Evolutionary conservation across 2,329 filamentous ascomycete species (phyloP).

Genomic region (Alternaria alternata): DNA sequence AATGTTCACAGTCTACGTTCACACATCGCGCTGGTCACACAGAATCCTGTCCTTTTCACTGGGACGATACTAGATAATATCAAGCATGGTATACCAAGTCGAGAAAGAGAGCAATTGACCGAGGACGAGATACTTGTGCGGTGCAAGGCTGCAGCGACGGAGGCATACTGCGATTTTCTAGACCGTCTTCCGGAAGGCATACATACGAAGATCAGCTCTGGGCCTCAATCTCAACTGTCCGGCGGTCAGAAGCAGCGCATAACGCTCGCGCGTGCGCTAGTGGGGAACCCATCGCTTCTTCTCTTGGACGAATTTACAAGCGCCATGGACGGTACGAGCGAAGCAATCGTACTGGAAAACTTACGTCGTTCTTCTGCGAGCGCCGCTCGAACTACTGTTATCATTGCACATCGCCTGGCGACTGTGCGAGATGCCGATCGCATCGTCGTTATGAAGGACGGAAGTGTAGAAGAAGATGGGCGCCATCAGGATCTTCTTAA

Average conservation of each 20-base stretch:
- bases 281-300: constrained; percentile 43
- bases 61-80: constrained; percentile 51
- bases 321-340: constrained; percentile 42
- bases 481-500: constrained; percentile 41
- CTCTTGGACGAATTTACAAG: constrained; percentile 50
- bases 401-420: constrained; percentile 49
- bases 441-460: constrained; percentile 50
- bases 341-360: constrained; percentile 45
- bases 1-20: constrained; percentile 45
- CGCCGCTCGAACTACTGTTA: constrained; percentile 45
- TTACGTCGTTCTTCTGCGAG: constrained; percentile 38
- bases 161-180: constrained; percentile 62
- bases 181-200: constrained; percentile 47
- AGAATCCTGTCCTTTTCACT: constrained; percentile 45
- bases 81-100: constrained; percentile 38
- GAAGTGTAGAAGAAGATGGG: constrained; percentile 41
- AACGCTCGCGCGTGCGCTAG: constrained; percentile 47
- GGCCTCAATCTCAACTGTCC: constrained; percentile 45
- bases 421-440: constrained; percentile 49
- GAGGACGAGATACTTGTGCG: constrained; percentile 55
- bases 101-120: constrained; percentile 25
- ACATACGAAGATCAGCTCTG: constrained; percentile 44
- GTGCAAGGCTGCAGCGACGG: constrained; percentile 58
- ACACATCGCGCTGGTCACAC: constrained; percentile 45
- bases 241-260: constrained; percentile 52